phyloP scores from a whole-genome alignment of 2,329 filamentous ascomycete genomes.

The Aspergillus fumigatus region DNA sequence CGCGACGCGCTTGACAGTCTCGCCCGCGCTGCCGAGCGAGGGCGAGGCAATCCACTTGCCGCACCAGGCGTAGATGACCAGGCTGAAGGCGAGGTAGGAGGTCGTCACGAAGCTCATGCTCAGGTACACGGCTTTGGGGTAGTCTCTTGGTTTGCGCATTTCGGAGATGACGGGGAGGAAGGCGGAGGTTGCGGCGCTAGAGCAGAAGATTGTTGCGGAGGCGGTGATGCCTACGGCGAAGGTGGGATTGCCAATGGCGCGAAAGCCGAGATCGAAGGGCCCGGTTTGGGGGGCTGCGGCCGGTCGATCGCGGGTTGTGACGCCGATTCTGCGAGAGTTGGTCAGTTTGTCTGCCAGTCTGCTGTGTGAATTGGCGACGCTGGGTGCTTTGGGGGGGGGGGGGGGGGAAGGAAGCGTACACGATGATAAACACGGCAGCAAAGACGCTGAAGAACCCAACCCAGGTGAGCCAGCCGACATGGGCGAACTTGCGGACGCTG shows the following conservation, averaged over 20 bases:
- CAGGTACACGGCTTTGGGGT: constrained; percentile 55
- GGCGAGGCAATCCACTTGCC: constrained; percentile 61
- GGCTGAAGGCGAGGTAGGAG: constrained; percentile 54
- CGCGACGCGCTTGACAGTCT: constrained; percentile 55
- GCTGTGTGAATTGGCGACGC: no score
- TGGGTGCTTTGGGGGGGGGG: no score
- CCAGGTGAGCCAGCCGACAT: constrained; percentile 60
- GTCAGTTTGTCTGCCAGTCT: background rate
- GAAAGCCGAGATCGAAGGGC: constrained; percentile 56
- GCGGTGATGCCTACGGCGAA: constrained; percentile 58
- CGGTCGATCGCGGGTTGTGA: constrained; percentile 54
- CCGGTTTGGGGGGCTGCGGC: constrained; percentile 58
- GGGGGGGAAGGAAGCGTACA: constrained; percentile 23
- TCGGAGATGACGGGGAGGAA: constrained; percentile 63
- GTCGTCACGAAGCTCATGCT: constrained; percentile 56
- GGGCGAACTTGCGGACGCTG: constrained; percentile 55
- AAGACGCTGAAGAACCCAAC: constrained; percentile 57
- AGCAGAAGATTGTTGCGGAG: constrained; percentile 56
- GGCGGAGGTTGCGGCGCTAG: constrained; percentile 55
- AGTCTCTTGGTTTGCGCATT: constrained; percentile 58
- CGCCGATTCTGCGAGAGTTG: constrained; percentile 39
- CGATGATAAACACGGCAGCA: constrained; percentile 54
- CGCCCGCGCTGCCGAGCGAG: constrained; percentile 57
- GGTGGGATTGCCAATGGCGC: constrained; percentile 51
- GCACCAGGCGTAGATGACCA: constrained; percentile 60